These are phyloP conservation scores for Fraxinus greggii DNA, from an alignment of 305 asterid species.

Conservation along the genomic window DNA sequence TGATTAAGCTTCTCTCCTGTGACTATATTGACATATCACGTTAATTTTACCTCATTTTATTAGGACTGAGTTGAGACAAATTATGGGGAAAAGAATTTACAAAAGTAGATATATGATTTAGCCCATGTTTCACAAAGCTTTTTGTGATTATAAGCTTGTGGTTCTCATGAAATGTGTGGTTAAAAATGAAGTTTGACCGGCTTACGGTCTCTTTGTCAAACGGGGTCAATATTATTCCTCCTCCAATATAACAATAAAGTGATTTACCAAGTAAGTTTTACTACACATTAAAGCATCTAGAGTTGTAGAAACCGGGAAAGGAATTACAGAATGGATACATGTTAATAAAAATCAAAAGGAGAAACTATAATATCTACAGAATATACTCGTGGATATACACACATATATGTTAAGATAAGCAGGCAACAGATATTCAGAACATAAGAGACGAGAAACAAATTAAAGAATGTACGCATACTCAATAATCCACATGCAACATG, in stretches of 20 bases:
- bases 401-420: background rate
- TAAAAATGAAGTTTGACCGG: background rate
- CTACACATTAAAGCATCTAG: background rate
- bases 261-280: background rate
- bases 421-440: background rate
- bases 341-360: background rate
- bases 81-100: background rate
- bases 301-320: background rate
- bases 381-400: background rate
- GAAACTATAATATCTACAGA: background rate
- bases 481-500: background rate
- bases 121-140: background rate
- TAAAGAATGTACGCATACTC: background rate
- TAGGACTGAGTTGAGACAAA: background rate
- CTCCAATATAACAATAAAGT: background rate
- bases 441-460: background rate
- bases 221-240: background rate
- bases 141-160: background rate
- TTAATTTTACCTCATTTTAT: background rate
- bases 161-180: background rate
- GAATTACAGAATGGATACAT: background rate
- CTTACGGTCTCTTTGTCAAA: background rate
- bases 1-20: conserved; percentile 24
- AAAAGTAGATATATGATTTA: background rate
- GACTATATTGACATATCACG: conserved; percentile 2